Base-by-base conservation (phyloP, 2,329 filamentous ascomycete genomes). In the Hypoxylon sp. region DNA sequence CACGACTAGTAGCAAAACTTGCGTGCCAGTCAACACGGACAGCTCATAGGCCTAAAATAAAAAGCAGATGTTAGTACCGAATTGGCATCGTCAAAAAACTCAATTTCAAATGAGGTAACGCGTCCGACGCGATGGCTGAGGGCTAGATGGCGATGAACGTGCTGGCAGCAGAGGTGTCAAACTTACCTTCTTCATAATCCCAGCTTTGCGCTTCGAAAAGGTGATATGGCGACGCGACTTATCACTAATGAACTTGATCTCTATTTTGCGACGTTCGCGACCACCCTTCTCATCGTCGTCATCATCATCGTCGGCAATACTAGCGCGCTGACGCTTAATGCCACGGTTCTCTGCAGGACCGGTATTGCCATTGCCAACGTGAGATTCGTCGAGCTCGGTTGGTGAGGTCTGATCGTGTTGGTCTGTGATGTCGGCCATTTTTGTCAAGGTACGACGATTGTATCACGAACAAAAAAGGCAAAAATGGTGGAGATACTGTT, bases 211-310 rank as follows among this genome's bases (percentile, higher is more conserved):
- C 90, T 99, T 99, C 76, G 95, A 98, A 83, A 99, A 98, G 78
- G 96, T 98, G 81, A 98, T 99, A 86, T 99, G 96, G 71, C 96
- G 92, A 84, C 96, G 94, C 84, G 95, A 98, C 87, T 99, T 99
- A 85, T 99, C 96, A 83, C 94, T 95, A 83, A 99, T 99, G 85
- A 99, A 99, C 88, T 99, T 99, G 86, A 99, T 99, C 84, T 99
- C 96, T 78, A 99, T 99, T 92, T 99, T 99, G 85, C 96, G 91
- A 80, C 96, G 92, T 88, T 98, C 96, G 83, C 96, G 94, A 79
- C 94, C 94, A 71, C 94, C 94, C 90, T 98, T 98, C 82, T 98
- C 95, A 76, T 97, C 94, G 76, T 98, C 94, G 73, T 98, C 96
- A 73, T 98, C 95, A 74, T 98, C 96, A 80, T 98, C 96, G 80